Conservation (phyloP, 1,139 yeast species). For the Debaryomyces subglobosus region DNA sequence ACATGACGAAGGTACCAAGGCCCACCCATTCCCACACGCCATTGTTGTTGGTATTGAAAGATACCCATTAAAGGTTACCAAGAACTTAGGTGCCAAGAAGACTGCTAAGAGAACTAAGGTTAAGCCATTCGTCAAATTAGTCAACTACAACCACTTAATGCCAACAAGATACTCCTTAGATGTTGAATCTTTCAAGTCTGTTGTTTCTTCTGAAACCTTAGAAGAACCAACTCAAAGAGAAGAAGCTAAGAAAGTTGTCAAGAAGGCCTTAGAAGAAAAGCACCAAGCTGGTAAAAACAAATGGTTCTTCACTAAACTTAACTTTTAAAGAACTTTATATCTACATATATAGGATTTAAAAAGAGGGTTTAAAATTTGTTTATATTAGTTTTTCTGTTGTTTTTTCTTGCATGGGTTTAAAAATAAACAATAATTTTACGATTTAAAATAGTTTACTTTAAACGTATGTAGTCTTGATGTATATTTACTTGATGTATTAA, state of each 20-base stretch:
- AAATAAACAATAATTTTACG: constrained; percentile 29
- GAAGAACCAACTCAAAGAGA: constrained; percentile 98
- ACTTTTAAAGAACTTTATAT: constrained; percentile 63
- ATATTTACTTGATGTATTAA: constrained; percentile 14
- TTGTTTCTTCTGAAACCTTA: constrained; percentile 91
- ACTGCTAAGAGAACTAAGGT: constrained; percentile 96
- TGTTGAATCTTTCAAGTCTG: constrained; percentile 92
- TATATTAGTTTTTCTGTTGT: constrained; percentile 25
- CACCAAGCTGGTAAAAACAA: constrained; percentile 99
- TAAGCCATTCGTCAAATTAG: constrained; percentile 98
- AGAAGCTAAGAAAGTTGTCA: constrained; percentile 98
- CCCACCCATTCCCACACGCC: constrained; percentile 99
- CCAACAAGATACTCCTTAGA: constrained; percentile 99
- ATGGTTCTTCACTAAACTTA: constrained; percentile 99
- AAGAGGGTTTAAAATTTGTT: constrained; percentile 23
- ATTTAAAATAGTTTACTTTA: constrained; percentile 11
- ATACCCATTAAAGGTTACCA: constrained; percentile 96
- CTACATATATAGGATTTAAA: constrained; percentile 16
- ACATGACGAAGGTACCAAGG: constrained; percentile 98
- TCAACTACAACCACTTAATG: constrained; percentile 99
- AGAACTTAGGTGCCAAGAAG: constrained; percentile 94
- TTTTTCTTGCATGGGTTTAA: constrained; percentile 39
- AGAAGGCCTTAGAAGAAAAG: constrained; percentile 99
- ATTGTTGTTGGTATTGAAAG: constrained; percentile 99
- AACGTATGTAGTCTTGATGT: constrained; percentile 12